Evolutionary conservation across 1,139 yeast species (phyloP).

Genomic region (Candida freyschussii): DNA sequence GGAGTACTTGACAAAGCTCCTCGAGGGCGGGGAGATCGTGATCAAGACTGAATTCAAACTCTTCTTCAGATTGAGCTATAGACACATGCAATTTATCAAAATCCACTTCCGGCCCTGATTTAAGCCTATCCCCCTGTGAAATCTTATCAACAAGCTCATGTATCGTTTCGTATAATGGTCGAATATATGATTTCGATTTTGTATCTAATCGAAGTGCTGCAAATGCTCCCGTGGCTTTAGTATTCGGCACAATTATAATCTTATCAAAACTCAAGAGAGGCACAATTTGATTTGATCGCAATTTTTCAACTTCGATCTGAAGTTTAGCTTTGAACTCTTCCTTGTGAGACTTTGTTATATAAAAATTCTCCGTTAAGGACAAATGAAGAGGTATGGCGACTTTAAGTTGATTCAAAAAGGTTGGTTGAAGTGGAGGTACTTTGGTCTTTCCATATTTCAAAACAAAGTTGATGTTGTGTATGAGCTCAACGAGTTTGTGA

Average conservation of each 20-base stretch:
- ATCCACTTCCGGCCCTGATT: conserved; percentile 3
- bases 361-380: conserved; percentile 18
- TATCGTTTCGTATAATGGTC: conserved; percentile 8
- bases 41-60: conserved; percentile 2
- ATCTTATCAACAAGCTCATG: conserved; percentile 3
- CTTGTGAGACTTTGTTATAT: conserved; percentile 9
- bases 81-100: conserved; percentile 14
- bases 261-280: conserved; percentile 11
- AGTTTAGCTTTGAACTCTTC: conserved; percentile 2
- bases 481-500: conserved; percentile 3
- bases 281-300: neutral
- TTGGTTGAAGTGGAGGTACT: conserved; percentile 9
- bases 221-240: conserved; percentile 9
- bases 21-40: no score
- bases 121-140: neutral
- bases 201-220: conserved; percentile 11
- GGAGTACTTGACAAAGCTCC: no score
- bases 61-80: conserved; percentile 8
- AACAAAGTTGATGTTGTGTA: conserved; percentile 10
- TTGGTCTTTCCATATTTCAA: conserved; percentile 5
- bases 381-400: conserved; percentile 16
- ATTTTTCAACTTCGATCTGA: conserved; percentile 1
- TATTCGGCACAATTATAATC: conserved; percentile 12
- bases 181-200: conserved; percentile 5
- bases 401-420: conserved; percentile 7